Evolutionary conservation across 2,329 filamentous ascomycete species (phyloP), one percentile per base, ranked within the genome.

Genomic region (Verticillium isaacii): DNA sequence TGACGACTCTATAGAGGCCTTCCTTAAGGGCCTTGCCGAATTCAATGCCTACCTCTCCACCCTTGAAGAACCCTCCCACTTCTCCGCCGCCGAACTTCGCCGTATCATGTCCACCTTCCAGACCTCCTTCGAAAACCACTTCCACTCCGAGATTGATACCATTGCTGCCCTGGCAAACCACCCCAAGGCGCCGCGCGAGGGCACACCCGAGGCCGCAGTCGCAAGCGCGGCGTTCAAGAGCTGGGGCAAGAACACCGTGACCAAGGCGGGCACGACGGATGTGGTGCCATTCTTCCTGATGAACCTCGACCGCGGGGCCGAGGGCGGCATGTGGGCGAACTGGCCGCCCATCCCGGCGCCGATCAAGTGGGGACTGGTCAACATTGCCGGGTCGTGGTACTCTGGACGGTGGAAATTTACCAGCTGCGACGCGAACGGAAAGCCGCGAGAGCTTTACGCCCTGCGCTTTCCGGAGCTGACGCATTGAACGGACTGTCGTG

Each of bases 341-440:
- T 89, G 86, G 86, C 87, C 87, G 55, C 85, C 86, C 0, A 89
- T 89, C 77, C 86, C 86, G 1, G 78, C 76, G 5, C 80, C 83
- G 3, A 78, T 89, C 63, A 79, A 80, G 61, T 89, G 85, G 85
- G 81, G 80, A 0, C 67, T 89, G 64, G 77, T 83, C 39, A 88
- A 87, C 67, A 71, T 88, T 54, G 84, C 77, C 1, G 85, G 85
- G 2, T 78, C 82, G 39, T 82, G 79, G 72, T 78, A 88, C 66
- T 79, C 79, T 39, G 76, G 79, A 2, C 83, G 82, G 80, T 89
- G 87, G 86, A 86, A 81, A 74, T 90, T 89, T 76, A 78, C 85
- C 36, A 88, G 85, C 68, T 89, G 86, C 67, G 81, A 85, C 67
- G 73, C 76, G 4, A 69, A 73, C 0, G 85, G 85, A 2, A 73